phyloP scores from a whole-genome alignment of 2,329 filamentous ascomycete species.

The Xylariaceae sp. region DNA sequence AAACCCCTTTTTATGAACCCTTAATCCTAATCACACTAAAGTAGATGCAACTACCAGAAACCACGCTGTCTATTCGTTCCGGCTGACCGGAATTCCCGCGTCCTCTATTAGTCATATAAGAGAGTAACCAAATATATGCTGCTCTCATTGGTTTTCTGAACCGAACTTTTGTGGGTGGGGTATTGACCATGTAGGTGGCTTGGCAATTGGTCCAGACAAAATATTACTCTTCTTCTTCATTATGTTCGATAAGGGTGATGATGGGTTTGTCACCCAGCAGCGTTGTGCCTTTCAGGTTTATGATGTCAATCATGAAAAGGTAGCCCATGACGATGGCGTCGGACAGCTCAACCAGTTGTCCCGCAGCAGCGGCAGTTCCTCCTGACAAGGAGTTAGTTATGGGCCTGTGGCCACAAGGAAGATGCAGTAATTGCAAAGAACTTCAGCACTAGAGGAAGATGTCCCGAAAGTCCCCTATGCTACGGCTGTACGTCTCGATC shows the following conservation, averaged over 20 bases:
- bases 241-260: constrained; percentile 70
- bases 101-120: not conserved
- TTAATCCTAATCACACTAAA: not conserved
- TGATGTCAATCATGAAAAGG: constrained; percentile 92
- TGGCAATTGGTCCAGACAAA: constrained; percentile 7
- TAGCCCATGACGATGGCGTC: constrained; percentile 84
- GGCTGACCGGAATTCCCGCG: not conserved
- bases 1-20: not conserved
- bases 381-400: constrained; percentile 47
- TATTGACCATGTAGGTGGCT: not conserved
- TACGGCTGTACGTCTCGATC: no score
- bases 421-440: constrained; percentile 2
- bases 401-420: constrained; percentile 9
- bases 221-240: constrained; percentile 26
- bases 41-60: not conserved
- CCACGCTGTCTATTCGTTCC: not conserved
- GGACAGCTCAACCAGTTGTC: constrained; percentile 78
- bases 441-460: no score
- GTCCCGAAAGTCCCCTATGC: no score
- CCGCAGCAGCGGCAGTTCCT: constrained; percentile 85
- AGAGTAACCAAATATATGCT: not conserved
- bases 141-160: not conserved
- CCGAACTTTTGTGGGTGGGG: no score
- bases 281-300: constrained; percentile 85
- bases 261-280: constrained; percentile 78